Evolutionary conservation across 2,329 filamentous ascomycete genomes (phyloP).

Genomic region (Massarina eburnea): DNA sequence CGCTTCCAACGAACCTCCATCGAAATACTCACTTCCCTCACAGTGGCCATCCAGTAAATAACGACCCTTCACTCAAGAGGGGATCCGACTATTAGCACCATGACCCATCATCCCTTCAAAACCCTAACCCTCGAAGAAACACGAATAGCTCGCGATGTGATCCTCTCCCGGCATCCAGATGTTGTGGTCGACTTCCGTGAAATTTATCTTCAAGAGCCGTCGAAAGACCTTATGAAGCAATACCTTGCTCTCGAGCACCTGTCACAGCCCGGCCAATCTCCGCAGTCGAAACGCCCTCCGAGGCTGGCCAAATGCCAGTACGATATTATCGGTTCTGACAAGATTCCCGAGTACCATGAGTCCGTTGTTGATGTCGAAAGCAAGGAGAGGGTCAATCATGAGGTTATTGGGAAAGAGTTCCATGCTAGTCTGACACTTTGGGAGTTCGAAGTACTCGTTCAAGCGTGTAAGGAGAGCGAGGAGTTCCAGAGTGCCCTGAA

Average conservation of each 20-base stretch:
- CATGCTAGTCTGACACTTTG: conserved; percentile 54
- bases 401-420: conserved; percentile 50
- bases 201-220: conserved; percentile 55
- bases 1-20: neutral
- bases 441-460: conserved; percentile 34
- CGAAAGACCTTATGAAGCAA: conserved; percentile 50
- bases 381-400: conserved; percentile 46
- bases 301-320: conserved; percentile 58
- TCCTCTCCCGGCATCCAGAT: conserved; percentile 46
- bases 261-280: conserved; percentile 38
- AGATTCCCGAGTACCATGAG: conserved; percentile 57
- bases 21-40: neutral
- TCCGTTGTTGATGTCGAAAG: conserved; percentile 53
- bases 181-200: conserved; percentile 50
- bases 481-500: conserved; percentile 55
- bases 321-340: conserved; percentile 56
- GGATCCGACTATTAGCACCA: conserved; percentile 11
- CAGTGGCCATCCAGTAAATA: neutral
- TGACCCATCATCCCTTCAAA: conserved; percentile 56
- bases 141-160: conserved; percentile 51
- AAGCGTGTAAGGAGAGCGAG: conserved; percentile 55
- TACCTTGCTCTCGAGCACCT: conserved; percentile 53
- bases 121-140: conserved; percentile 60
- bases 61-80: neutral
- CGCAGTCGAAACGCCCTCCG: conserved; percentile 48